Evolutionary conservation across 2,329 filamentous ascomycete genomes (phyloP).

Genomic region (Penicillium sp.): DNA sequence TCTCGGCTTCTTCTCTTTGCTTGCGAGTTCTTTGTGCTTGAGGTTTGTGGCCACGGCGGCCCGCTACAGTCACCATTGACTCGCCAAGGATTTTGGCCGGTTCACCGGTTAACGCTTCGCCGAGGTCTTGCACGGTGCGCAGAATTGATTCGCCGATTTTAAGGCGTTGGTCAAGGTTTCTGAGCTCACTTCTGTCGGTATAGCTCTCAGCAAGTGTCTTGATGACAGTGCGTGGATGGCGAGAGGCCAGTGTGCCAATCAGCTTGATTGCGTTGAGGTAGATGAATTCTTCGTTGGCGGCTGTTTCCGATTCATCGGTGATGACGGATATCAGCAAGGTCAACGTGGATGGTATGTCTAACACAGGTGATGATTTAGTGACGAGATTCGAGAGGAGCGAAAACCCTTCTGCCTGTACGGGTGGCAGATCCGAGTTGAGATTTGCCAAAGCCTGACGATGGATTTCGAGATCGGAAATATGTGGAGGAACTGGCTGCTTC

Average conservation of each 20-base stretch:
- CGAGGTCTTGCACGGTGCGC: conserved; percentile 40
- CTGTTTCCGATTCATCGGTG: conserved; percentile 29
- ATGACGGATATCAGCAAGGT: conserved; percentile 38
- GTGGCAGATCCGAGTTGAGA: conserved; percentile 38
- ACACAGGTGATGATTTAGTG: conserved; percentile 38
- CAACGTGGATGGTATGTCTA: conserved; percentile 41
- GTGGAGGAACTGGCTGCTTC: conserved; percentile 18
- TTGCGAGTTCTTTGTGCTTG: conserved; percentile 30
- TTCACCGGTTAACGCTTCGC: conserved; percentile 34
- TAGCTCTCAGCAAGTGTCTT: conserved; percentile 40
- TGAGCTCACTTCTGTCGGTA: conserved; percentile 34
- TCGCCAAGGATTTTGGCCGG: conserved; percentile 36
- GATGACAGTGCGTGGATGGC: conserved; percentile 39
- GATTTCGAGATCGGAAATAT: conserved; percentile 35
- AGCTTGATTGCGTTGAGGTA: conserved; percentile 42
- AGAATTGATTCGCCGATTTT: conserved; percentile 40
- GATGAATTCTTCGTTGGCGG: conserved; percentile 39
- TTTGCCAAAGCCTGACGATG: conserved; percentile 40
- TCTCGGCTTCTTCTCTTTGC: conserved; percentile 25
- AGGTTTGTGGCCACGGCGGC: conserved; percentile 35
- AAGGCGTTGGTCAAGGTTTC: conserved; percentile 37
- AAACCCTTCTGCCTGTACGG: conserved; percentile 42
- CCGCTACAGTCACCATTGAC: conserved; percentile 36
- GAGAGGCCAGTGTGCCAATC: conserved; percentile 37
- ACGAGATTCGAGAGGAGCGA: conserved; percentile 38